Evolutionary conservation across 495 filamentous ascomycete species (phyloP).

Genomic region (Glarea lozoyensis): DNA sequence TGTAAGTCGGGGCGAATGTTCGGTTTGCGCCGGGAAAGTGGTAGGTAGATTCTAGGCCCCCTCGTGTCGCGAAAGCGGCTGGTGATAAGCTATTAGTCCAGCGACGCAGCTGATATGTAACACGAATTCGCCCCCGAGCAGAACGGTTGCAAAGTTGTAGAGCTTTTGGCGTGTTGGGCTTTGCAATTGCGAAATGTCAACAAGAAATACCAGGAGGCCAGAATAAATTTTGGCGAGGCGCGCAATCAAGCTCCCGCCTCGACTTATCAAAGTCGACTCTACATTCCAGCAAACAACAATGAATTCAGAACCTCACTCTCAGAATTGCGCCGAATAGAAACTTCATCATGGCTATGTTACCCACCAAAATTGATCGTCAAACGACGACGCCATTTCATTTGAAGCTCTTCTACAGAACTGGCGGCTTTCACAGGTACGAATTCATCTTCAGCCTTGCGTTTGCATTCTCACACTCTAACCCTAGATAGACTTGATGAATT

Average conservation of each 20-base stretch:
- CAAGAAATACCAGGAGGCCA: not conserved
- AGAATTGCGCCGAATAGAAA: too few species aligned
- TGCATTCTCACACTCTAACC: conserved; percentile 3
- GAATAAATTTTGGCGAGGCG: conserved; percentile 2
- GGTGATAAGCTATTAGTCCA: too few species aligned
- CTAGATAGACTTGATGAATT: conserved; percentile 59
- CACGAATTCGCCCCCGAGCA: too few species aligned
- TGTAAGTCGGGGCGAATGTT: too few species aligned
- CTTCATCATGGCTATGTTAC: conserved; percentile 6
- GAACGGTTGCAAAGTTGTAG: too few species aligned
- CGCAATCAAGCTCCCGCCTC: not conserved
- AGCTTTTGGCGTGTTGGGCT: too few species aligned
- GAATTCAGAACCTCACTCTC: too few species aligned
- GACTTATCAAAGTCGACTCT: not conserved
- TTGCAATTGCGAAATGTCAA: not conserved
- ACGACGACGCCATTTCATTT: conserved; percentile 80
- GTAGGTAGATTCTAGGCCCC: too few species aligned
- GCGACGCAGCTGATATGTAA: too few species aligned
- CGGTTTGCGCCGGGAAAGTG: too few species aligned
- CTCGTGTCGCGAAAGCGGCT: too few species aligned
- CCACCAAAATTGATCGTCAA: conserved; percentile 55
- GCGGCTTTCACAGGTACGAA: conserved; percentile 65
- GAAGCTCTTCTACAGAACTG: conserved; percentile 75
- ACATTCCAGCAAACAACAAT: conserved; percentile 2
- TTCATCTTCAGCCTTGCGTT: conserved; percentile 25